phyloP scores from a whole-genome alignment of 208 protist species.

The Herpetomonas muscarum region DNA sequence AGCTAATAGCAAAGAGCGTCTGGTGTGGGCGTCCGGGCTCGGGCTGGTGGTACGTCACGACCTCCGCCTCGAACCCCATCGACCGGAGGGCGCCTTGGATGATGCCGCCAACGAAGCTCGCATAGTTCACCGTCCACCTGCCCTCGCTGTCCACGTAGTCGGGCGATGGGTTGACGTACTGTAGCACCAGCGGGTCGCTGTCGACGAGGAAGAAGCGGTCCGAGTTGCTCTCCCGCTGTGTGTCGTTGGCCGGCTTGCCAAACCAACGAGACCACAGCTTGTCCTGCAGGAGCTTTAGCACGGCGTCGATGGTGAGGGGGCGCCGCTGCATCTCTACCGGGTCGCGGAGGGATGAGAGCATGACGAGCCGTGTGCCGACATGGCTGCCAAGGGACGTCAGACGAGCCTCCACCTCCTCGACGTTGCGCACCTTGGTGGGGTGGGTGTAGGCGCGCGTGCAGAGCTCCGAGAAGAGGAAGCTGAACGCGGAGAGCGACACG shows the following conservation, averaged over 20 bases:
- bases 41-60: constrained; percentile 81
- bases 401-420: constrained; percentile 76
- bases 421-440: constrained; percentile 61
- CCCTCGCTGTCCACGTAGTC: constrained; percentile 77
- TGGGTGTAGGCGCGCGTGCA: constrained; percentile 75
- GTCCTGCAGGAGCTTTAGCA: constrained; percentile 62
- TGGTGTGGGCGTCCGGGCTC: constrained; percentile 64
- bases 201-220: constrained; percentile 82
- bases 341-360: constrained; percentile 64
- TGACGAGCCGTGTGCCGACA: constrained; percentile 60
- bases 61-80: constrained; percentile 74
- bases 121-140: constrained; percentile 81
- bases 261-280: constrained; percentile 82
- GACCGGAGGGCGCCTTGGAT: constrained; percentile 69
- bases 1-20: constrained; percentile 79
- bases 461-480: constrained; percentile 83
- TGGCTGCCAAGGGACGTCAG: constrained; percentile 65
- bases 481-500: constrained; percentile 75
- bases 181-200: constrained; percentile 69
- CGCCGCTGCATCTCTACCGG: constrained; percentile 40
- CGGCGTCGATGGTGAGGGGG: constrained; percentile 58
- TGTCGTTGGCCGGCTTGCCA: constrained; percentile 61
- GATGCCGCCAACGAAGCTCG: constrained; percentile 79
- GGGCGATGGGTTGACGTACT: constrained; percentile 57
- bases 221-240: constrained; percentile 77